Conservation (phyloP, 257 asterid genomes). For the Leptodermis oblonga region DNA sequence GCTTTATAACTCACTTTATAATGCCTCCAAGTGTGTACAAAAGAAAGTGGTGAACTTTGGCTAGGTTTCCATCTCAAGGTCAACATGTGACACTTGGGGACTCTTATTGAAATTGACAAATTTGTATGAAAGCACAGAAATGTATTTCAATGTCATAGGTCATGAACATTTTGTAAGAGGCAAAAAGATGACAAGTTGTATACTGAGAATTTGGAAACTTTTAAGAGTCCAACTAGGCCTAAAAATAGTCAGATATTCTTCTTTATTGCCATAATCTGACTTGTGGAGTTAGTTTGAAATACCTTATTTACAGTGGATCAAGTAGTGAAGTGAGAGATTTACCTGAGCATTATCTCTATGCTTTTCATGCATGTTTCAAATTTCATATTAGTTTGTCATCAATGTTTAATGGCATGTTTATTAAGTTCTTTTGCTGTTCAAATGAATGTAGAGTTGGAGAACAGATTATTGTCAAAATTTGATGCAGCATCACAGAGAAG, state of each 20-base stretch:
- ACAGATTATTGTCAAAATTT: conserved; percentile 83
- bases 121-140: background rate
- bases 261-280: background rate
- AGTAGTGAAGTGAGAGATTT: background rate
- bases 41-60: background rate
- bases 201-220: background rate
- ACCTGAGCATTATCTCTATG: background rate
- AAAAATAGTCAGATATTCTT: background rate
- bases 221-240: background rate
- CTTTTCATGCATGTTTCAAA: background rate
- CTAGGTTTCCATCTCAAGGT: background rate
- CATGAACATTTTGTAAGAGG: background rate
- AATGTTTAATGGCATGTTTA: conserved; percentile 11
- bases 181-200: background rate
- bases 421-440: conserved; percentile 13
- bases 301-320: background rate
- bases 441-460: conserved; percentile 71
- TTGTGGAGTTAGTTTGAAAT: background rate
- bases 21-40: background rate
- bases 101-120: background rate
- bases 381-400: conserved; percentile 9
- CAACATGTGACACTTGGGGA: background rate
- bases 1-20: background rate
- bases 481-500: conserved; percentile 91
- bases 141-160: background rate